Conservation (phyloP, 2,329 filamentous ascomycete species). For the Cladosporium sp. region DNA sequence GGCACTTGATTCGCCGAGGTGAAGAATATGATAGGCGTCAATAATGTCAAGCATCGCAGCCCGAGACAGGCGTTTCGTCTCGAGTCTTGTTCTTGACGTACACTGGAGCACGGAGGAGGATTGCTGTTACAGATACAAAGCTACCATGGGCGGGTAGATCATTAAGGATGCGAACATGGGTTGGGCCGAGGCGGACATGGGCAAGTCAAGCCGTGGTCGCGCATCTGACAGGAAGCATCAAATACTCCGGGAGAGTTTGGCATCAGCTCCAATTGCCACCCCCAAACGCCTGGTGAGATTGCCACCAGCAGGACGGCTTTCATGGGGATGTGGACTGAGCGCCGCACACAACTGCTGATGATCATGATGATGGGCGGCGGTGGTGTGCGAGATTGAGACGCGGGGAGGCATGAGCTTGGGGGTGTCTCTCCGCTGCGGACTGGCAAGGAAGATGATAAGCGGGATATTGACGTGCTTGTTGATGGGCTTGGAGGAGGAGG, state of each 20-base stretch:
- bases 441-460: slow-evolving; percentile 2
- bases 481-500: neutral
- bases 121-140: neutral
- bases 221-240: neutral
- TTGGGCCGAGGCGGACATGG: neutral
- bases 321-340: neutral
- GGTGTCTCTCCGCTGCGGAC: slow-evolving; percentile 1
- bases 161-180: slow-evolving; percentile 4
- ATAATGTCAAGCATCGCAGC: neutral
- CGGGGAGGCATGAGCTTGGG: slow-evolving; percentile 1
- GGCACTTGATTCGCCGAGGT: neutral
- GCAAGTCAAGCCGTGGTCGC: neutral
- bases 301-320: neutral
- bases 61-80: slow-evolving; percentile 3
- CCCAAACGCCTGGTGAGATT: neutral
- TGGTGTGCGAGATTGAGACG: slow-evolving; percentile 2
- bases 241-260: slow-evolving; percentile 6
- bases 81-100: neutral
- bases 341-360: too few species aligned
- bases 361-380: neutral
- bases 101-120: neutral
- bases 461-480: slow-evolving; percentile 6
- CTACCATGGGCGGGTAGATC: slow-evolving; percentile 2
- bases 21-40: neutral
- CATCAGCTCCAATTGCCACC: slow-evolving; percentile 8